A percentile compares a stretch with the other conserved stretches of the same genome.
Evolutionary conservation across 768 basidiomycete species (phyloP).

Genomic region (Mycena rosella): DNA sequence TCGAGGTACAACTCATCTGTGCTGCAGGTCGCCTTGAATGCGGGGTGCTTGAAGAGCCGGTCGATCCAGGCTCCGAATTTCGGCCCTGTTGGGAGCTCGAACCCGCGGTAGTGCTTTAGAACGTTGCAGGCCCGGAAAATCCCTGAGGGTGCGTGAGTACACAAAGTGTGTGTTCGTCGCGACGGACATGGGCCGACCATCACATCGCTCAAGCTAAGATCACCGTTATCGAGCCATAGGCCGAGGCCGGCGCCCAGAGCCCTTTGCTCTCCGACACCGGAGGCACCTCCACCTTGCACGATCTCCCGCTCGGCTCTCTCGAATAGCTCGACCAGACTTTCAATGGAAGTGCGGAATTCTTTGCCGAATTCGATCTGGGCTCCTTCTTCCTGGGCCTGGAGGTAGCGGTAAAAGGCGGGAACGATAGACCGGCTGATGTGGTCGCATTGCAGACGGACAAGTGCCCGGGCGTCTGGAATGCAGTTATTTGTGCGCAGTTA

Average conservation of each 20-base stretch:
- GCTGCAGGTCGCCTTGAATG: conserved; percentile 78
- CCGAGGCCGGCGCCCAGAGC: conserved; percentile 62
- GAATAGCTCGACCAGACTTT: conserved; percentile 64
- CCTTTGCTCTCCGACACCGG: conserved; percentile 55
- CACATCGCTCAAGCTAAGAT: conserved; percentile 73
- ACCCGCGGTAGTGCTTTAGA: conserved; percentile 76
- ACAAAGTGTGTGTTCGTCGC: conserved; percentile 4
- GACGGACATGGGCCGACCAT: conserved; percentile 78
- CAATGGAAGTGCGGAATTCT: conserved; percentile 67
- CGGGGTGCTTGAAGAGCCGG: conserved; percentile 69
- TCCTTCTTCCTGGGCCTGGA: conserved; percentile 73
- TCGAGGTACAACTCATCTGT: conserved; percentile 75
- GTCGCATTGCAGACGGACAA: conserved; percentile 77
- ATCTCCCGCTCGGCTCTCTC: conserved; percentile 68
- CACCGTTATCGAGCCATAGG: conserved; percentile 69
- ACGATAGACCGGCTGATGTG: conserved; percentile 74
- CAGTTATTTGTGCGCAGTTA: background rate
- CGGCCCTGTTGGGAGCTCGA: conserved; percentile 62
- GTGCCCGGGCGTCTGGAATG: conserved; percentile 70
- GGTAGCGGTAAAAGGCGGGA: conserved; percentile 80
- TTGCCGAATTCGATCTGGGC: conserved; percentile 65
- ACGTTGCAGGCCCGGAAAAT: conserved; percentile 75
- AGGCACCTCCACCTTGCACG: conserved; percentile 50
- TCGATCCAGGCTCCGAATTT: conserved; percentile 67
- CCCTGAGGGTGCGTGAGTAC: conserved; percentile 58